Conservation (phyloP, 2,329 filamentous ascomycete species). For the Calonectria montana region DNA sequence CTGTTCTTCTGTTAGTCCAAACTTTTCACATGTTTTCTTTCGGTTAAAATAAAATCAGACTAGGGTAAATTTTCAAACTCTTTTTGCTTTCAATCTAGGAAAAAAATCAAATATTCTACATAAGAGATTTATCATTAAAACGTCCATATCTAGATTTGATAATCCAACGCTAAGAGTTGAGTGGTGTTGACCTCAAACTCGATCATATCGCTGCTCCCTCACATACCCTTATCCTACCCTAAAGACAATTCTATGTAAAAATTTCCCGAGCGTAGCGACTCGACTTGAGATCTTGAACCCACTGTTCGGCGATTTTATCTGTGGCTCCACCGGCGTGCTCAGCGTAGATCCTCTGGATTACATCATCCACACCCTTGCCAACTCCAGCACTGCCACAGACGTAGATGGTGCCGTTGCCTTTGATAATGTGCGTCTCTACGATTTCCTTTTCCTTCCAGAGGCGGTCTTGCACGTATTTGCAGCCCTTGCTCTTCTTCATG, state of each 20-base stretch:
- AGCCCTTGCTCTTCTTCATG: constrained; percentile 10
- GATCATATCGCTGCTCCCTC: neutral
- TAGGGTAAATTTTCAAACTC: too few relatives aligned
- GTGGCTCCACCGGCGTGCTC: neutral
- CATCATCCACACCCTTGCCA: constrained; percentile 12
- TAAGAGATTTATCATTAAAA: neutral
- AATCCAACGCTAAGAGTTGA: neutral
- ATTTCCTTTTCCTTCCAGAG: constrained; percentile 13
- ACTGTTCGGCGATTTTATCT: constrained; percentile 1
- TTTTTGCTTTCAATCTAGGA: neutral
- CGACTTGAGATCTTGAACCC: constrained; percentile 11
- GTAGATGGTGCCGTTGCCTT: constrained; percentile 14
- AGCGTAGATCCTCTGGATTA: constrained; percentile 16
- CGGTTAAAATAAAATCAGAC: too few relatives aligned
- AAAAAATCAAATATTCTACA: neutral
- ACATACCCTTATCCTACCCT: neutral
- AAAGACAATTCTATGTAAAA: constrained; percentile 3
- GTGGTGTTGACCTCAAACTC: neutral
- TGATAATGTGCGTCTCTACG: neutral
- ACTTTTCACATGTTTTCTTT: too few relatives aligned
- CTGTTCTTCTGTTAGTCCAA: neutral
- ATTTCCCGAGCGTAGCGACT: constrained; percentile 18
- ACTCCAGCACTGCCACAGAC: constrained; percentile 22
- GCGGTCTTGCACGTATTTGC: constrained; percentile 24
- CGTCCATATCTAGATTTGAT: neutral